phyloP scores from a whole-genome alignment of 2,329 filamentous ascomycete genomes.

The Ceratocystis ficicola region DNA sequence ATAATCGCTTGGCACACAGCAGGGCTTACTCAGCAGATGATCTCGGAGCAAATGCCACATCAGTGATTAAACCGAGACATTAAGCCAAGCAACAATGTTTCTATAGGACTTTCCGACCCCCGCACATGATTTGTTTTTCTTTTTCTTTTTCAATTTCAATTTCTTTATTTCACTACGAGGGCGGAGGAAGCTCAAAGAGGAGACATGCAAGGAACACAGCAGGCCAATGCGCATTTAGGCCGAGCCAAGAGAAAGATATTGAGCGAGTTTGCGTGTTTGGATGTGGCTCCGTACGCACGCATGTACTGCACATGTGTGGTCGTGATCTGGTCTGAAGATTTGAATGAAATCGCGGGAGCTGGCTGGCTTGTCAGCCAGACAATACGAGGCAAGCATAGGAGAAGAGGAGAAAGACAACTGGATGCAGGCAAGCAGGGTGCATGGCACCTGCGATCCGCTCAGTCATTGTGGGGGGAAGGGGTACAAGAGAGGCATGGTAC shows the following conservation, averaged over 20 bases:
- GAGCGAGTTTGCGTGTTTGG: background rate
- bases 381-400: background rate
- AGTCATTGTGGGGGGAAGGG: too few relatives aligned
- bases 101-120: too few relatives aligned
- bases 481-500: too few relatives aligned
- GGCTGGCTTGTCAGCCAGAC: background rate
- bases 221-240: background rate
- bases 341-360: background rate
- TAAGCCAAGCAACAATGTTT: too few relatives aligned
- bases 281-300: background rate
- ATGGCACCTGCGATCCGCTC: background rate
- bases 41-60: too few relatives aligned
- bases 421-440: background rate
- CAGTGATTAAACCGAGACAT: too few relatives aligned
- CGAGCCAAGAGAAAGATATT: background rate
- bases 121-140: too few relatives aligned
- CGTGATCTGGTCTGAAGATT: background rate
- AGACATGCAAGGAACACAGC: conserved; percentile 2
- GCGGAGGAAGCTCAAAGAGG: background rate
- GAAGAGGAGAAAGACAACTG: background rate
- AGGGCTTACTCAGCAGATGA: too few relatives aligned
- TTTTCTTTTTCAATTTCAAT: too few relatives aligned
- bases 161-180: background rate
- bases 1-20: too few relatives aligned
- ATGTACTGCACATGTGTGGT: background rate